Percentiles rank a stretch among this genome's conserved stretches.
These are phyloP conservation scores for Ceratobasidium sp. DNA, from an alignment of 1,284 basidiomycete genomes.

Conservation along the genomic window DNA sequence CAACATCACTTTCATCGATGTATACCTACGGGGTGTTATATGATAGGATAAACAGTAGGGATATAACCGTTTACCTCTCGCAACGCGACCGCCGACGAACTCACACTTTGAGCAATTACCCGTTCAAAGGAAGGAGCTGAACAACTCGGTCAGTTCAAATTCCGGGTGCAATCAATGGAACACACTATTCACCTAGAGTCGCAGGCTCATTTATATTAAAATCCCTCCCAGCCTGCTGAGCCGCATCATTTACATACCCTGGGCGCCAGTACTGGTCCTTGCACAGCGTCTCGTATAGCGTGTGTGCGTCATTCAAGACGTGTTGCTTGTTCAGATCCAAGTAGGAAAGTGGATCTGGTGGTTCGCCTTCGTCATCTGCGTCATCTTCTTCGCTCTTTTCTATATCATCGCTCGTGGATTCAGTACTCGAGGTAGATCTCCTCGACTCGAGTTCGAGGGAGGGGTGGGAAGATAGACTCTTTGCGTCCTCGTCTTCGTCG, in stretches of 20 bases:
- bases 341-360: not conserved
- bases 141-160: not conserved
- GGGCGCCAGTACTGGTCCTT: constrained; percentile 48
- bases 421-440: constrained; percentile 19
- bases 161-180: not conserved
- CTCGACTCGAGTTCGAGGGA: constrained; percentile 37
- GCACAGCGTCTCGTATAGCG: constrained; percentile 41
- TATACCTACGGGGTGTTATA: constrained; percentile 33
- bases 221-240: constrained; percentile 15
- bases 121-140: constrained; percentile 38
- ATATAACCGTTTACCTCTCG: constrained; percentile 9
- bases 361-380: constrained; percentile 7
- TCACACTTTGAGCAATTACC: constrained; percentile 13
- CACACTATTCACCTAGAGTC: constrained; percentile 47
- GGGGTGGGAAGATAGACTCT: constrained; percentile 41
- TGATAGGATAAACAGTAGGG: not conserved
- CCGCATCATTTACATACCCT: constrained; percentile 36
- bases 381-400: not conserved
- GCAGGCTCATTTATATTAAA: constrained; percentile 50
- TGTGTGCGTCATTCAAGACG: constrained; percentile 40
- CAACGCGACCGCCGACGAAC: not conserved
- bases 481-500: constrained; percentile 28
- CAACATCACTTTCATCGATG: constrained; percentile 78
- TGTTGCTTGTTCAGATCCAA: constrained; percentile 8
- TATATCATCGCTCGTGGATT: constrained; percentile 17